Evolutionary conservation across 306 rosid genomes (phyloP).

Genomic region (Vigna reflexopilosa): DNA sequence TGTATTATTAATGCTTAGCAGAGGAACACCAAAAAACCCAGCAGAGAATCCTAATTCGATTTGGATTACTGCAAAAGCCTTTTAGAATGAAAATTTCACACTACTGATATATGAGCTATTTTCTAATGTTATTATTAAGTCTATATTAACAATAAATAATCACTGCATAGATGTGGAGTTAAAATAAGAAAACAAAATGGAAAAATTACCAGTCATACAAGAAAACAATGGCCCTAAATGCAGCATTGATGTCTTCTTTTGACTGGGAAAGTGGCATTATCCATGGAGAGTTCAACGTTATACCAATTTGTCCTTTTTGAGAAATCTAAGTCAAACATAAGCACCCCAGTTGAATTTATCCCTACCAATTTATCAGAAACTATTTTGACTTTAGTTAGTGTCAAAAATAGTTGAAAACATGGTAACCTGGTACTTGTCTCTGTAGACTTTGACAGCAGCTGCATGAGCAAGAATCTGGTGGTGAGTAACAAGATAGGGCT

Average conservation of each 20-base stretch:
- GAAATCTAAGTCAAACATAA: neutral
- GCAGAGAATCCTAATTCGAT: no score
- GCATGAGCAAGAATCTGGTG: slow-evolving; percentile 59
- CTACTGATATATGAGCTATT: no score
- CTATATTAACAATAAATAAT: neutral
- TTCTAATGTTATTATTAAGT: neutral
- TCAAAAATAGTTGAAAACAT: slow-evolving; percentile 1
- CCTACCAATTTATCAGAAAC: slow-evolving; percentile 20
- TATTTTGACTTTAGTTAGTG: neutral
- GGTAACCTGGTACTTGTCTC: slow-evolving; percentile 53
- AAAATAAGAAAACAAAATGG: neutral
- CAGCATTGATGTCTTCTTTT: slow-evolving; percentile 42
- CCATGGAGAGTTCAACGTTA: slow-evolving; percentile 49
- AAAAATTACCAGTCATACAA: slow-evolving; percentile 45
- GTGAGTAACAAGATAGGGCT: slow-evolving; percentile 58
- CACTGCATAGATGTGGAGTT: neutral
- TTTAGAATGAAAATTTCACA: no score
- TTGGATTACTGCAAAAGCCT: no score
- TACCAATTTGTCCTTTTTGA: slow-evolving; percentile 58
- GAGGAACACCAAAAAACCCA: no score
- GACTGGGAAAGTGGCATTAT: slow-evolving; percentile 46
- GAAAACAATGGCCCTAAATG: slow-evolving; percentile 49
- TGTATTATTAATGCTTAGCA: no score
- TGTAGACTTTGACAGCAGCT: slow-evolving; percentile 49
- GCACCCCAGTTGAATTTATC: no score